Evolutionary conservation across 257 asterid genomes (phyloP), one percentile per base, ranked within the genome.

Genomic region (Solanum pimpinellifolium): DNA sequence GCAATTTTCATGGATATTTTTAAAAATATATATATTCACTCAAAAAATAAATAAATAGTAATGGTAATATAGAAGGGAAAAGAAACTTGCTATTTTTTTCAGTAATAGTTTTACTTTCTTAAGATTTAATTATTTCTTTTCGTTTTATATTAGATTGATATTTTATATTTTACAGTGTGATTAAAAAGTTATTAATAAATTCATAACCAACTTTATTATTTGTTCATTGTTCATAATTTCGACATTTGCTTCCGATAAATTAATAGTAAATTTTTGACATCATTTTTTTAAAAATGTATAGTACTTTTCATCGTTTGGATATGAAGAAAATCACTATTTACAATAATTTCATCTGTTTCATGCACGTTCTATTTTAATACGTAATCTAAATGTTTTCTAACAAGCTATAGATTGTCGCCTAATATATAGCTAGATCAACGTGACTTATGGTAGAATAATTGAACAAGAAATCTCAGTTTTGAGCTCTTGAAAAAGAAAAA

Each of bases 401-500:
- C 66, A 59, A 59, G 6, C 66, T 20, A 20, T 9, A 20, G 1
- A 1, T 56, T 7, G 25, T 56, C 9, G 65, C 1, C 12, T 59
- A 56, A 20, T 7, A 59, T 7, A 59, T 20, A 7, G 2, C 5
- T 59, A 62, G 8, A n/a, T 62, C 3, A 15, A 62, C 3, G 0
- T 62, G 4, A 62, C 1, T 62, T n/a, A 2, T 5, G 0, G 0
- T 23, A 62, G 7, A 4, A 62, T 11, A 1, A 23, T 23, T 62
- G 7, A 62, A 3, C 2, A 1, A 23, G 7, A 62, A 1, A 62
- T 4, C 10, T 62, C 0, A 0, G 2, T 11, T 62, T n/a, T 1
- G 7, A 62, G 4, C 3, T n/a, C 27, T 3, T 21, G 3, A 0
- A 9, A 21, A n/a, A 2, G 65, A 1, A 62, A 62, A 62, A 11